Base-by-base conservation (phyloP, 164 flowering plant genomes). In the Platanus orientalis region DNA sequence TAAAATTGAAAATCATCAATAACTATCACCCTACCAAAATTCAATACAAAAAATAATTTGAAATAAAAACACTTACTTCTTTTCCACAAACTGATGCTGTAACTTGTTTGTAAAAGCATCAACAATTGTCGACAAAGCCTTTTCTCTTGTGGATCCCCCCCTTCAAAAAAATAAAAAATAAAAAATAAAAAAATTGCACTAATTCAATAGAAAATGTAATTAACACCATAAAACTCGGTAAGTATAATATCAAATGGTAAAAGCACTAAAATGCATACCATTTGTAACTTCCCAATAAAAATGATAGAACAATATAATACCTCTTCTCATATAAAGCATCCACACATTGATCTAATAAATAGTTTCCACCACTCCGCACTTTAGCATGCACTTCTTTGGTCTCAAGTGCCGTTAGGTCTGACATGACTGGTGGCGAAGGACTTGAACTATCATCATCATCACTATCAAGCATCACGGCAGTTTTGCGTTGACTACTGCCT, bases 261-360 rank as follows among this genome's bases (percentile, higher is more conserved):
- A 5, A 32, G 39, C 5, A 9, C 39, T 9, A 32, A 5, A 9
- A 4, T 32, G 5, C 9, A 32, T 32, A 32, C 1, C 10, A 36
- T 36, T 14, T 7, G 10, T 5, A 36, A 36, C 42, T 36, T 3
- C 2, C 1, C 13, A 36, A 14, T 36, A 36, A 3, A 36, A 7
- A 1, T 32, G n/a, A 4, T 1, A 21, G 19, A 4, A 25, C 21
- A 60, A 24, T 13, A 10, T 4, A 44, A 30, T 74, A 93, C 98
- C 97, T 88, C 76, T 90, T 93, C 74, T 93, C 98, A 34, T 44
- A 87, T 6, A 90, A 68, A 45, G 86, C 94, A 69, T 90, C 98
- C 17, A 93, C 48, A 69, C 79, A 79, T 60, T 75, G 78, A 27
- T 93, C 98, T 45, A 93, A 72, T 29, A 72, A 59, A 66, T 51